These are phyloP conservation scores for Furcasterigmium furcatum DNA, from an alignment of 2,329 filamentous ascomycete species.

Conservation along the genomic window DNA sequence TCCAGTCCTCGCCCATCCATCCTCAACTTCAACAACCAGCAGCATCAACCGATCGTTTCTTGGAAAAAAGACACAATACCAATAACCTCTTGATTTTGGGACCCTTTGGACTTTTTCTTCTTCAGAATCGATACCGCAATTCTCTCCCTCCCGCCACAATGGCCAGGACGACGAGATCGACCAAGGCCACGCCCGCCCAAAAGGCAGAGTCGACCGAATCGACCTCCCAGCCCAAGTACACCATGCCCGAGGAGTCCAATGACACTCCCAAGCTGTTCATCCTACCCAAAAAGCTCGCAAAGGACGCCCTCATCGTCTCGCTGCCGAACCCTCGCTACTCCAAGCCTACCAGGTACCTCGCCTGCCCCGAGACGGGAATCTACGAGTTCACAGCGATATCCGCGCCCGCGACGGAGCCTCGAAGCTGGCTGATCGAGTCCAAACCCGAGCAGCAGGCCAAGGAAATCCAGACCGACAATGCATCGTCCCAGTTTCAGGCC, in stretches of 20 bases:
- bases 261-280: conserved; percentile 57
- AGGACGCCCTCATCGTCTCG: conserved; percentile 55
- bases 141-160: conserved; percentile 33
- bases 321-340: conserved; percentile 57
- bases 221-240: conserved; percentile 30
- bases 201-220: conserved; percentile 23
- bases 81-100: too few species aligned
- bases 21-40: neutral
- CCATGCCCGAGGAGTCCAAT: conserved; percentile 31
- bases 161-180: conserved; percentile 46
- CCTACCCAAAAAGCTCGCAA: conserved; percentile 50
- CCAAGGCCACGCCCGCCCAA: conserved; percentile 27
- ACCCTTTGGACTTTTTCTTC: too few species aligned
- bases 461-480: conserved; percentile 11
- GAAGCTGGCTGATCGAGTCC: conserved; percentile 59
- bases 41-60: neutral
- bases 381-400: conserved; percentile 62
- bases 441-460: conserved; percentile 11
- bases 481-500: conserved; percentile 11
- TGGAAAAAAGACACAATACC: neutral
- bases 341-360: conserved; percentile 55
- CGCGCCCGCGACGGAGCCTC: conserved; percentile 48
- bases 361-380: conserved; percentile 59
- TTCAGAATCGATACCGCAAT: too few species aligned
- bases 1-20: neutral